Evolutionary conservation across 495 filamentous ascomycete genomes (phyloP), one percentile per base, ranked within the genome.

Genomic region (Aspergillus avenaceus): DNA sequence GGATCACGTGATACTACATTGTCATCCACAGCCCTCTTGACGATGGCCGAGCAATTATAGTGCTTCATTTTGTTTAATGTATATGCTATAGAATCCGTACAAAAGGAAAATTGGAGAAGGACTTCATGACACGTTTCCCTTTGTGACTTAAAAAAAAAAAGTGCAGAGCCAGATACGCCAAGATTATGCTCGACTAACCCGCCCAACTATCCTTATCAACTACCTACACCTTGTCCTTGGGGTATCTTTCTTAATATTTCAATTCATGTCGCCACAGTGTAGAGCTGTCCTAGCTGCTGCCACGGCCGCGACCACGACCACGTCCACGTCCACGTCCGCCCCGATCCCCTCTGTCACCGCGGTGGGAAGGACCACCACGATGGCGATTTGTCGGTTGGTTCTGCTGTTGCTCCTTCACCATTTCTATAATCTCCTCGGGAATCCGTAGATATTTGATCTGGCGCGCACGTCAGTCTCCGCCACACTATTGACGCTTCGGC

Each of bases 361-460:
- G 75, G 45, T 82, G 73, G 48, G 34, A 38, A 9, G 73, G 71
- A 18, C 85, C 86, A 37, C 87, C 87, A 23, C 90, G 81, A 34
- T 84, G 84, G 18, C 88, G 73, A 51, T 84, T 59, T 74, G 78
- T 62, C 71, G 84, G 81, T 61, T 91, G 85, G 37, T 71, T 76
- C 31, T 70, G 69, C 52, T 91, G 87, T 63, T 95, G 90, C 36
- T 97, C 92, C 75, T 90, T 96, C 11, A 92, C 91, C 8, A 90
- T 64, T 46, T 97, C 93, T 66, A 97, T 84, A 50, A 97, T 93
- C 63, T 97, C 91, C 65, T 97, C 92, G 40, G 90, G 88, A 2
- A 98, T 89, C 44, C 90, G 87, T 28, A 98, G 82, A 71, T 96
- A 98, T 79, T 98, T 98, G 75, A 98, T 98, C 93, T 98, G 58